Conservation (phyloP, 1,284 basidiomycete genomes). For the Athelia sp. region DNA sequence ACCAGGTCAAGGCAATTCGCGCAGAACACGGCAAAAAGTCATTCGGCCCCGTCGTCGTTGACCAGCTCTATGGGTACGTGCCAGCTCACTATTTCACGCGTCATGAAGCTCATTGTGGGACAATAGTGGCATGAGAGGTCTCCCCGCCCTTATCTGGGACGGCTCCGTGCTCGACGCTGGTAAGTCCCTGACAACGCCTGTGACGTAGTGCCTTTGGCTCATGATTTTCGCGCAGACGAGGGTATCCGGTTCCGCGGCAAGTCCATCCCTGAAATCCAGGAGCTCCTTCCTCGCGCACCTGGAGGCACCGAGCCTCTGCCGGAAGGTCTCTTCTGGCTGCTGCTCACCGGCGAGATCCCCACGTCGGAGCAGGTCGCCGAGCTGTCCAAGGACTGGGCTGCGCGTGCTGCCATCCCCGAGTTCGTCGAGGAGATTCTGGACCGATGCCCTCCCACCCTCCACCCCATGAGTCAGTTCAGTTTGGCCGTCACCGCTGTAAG, state of each 20-base stretch:
- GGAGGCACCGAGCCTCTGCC: slow-evolving; percentile 90
- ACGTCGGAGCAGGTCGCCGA: slow-evolving; percentile 82
- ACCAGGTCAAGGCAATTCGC: slow-evolving; percentile 78
- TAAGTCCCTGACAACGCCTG: slow-evolving; percentile 27
- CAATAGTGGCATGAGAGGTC: slow-evolving; percentile 87
- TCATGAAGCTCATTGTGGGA: slow-evolving; percentile 3
- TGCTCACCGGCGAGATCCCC: slow-evolving; percentile 90
- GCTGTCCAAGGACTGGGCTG: slow-evolving; percentile 90
- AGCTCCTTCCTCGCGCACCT: slow-evolving; percentile 81
- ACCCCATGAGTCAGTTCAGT: slow-evolving; percentile 97
- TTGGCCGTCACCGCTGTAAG: slow-evolving; percentile 89
- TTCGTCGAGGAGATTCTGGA: slow-evolving; percentile 94
- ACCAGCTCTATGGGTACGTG: slow-evolving; percentile 82
- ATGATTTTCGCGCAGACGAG: slow-evolving; percentile 56
- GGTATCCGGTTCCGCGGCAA: slow-evolving; percentile 95
- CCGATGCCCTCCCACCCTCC: slow-evolving; percentile 88
- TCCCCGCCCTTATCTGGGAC: slow-evolving; percentile 89
- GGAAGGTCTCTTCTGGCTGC: slow-evolving; percentile 93
- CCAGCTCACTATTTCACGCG: neutral
- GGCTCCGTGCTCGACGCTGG: slow-evolving; percentile 92
- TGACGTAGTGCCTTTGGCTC: slow-evolving; percentile 4
- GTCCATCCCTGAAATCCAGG: slow-evolving; percentile 88
- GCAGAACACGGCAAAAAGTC: slow-evolving; percentile 84
- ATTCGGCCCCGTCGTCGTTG: slow-evolving; percentile 86
- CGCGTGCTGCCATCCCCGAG: slow-evolving; percentile 82